Evolutionary conservation across 2,329 filamentous ascomycete species (phyloP).

Genomic region (Phaeosphaeriaceae sp.): DNA sequence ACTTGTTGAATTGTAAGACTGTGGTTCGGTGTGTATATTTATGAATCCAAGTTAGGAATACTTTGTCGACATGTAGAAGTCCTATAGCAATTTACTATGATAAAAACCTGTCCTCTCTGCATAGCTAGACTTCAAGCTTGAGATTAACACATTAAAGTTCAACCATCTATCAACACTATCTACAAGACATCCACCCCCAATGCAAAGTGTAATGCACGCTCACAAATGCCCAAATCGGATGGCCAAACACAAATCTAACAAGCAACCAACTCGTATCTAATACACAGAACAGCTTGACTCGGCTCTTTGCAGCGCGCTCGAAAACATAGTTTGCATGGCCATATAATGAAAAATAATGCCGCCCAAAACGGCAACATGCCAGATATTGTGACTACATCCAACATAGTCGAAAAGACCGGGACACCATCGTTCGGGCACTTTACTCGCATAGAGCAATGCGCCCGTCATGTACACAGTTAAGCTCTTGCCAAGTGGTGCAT

Average conservation of each 20-base stretch:
- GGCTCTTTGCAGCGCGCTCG: slow-evolving; percentile 54
- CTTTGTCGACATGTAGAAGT: no score
- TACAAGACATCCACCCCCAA: neutral
- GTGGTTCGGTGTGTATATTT: neutral
- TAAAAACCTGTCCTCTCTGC: neutral
- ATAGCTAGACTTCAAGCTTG: neutral
- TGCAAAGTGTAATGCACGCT: slow-evolving; percentile 8
- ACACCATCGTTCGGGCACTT: slow-evolving; percentile 90
- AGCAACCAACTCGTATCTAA: slow-evolving; percentile 11
- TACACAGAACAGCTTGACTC: slow-evolving; percentile 44
- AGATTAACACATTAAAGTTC: no score
- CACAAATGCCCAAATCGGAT: slow-evolving; percentile 6
- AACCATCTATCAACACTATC: neutral
- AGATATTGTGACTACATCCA: slow-evolving; percentile 95
- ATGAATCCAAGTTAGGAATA: neutral
- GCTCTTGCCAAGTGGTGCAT: slow-evolving; percentile 84
- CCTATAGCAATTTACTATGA: no score
- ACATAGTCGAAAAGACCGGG: slow-evolving; percentile 95
- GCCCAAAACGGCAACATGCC: slow-evolving; percentile 92
- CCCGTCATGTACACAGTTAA: slow-evolving; percentile 84
- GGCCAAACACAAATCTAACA: neutral
- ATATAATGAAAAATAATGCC: slow-evolving; percentile 97
- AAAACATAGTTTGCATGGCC: slow-evolving; percentile 95
- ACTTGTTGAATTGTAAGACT: neutral
- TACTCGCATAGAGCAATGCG: slow-evolving; percentile 86